Evolutionary conservation across 1,139 yeast species (phyloP).

Genomic region (Suhomyces guaymorum): DNA sequence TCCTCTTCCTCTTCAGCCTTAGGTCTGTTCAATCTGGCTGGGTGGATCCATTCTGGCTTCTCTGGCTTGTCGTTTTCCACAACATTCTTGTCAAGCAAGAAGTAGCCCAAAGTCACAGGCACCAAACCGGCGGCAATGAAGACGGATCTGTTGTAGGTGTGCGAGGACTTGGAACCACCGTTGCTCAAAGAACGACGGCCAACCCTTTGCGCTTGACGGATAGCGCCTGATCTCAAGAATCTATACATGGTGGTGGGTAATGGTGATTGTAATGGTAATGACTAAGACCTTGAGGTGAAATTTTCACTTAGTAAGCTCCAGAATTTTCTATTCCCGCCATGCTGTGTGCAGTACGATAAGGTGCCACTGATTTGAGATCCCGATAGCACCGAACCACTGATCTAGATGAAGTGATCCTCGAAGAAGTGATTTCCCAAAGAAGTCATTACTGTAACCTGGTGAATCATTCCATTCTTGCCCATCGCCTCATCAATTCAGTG

Average conservation of each 20-base stretch:
- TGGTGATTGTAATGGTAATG: neutral
- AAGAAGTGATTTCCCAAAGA: too few species aligned
- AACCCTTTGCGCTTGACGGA: slow-evolving; percentile 16
- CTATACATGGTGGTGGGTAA: slow-evolving; percentile 14
- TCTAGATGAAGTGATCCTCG: too few species aligned
- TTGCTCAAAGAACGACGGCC: slow-evolving; percentile 16
- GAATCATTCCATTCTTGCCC: too few species aligned
- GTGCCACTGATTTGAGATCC: neutral
- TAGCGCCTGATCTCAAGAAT: slow-evolving; percentile 14
- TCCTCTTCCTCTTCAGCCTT: slow-evolving; percentile 13
- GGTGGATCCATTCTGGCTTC: slow-evolving; percentile 10
- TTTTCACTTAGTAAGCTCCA: slow-evolving; percentile 10
- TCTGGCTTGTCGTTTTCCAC: slow-evolving; percentile 8
- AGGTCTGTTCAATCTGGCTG: slow-evolving; percentile 12
- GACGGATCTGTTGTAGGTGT: slow-evolving; percentile 12
- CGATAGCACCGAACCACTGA: too few species aligned
- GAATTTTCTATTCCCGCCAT: slow-evolving; percentile 1
- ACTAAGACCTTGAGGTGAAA: slow-evolving; percentile 1
- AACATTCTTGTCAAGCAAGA: slow-evolving; percentile 13
- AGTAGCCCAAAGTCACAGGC: slow-evolving; percentile 16
- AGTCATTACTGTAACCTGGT: too few species aligned
- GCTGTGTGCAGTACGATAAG: slow-evolving; percentile 8
- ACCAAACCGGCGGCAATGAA: slow-evolving; percentile 17
- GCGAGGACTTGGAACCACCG: slow-evolving; percentile 9
- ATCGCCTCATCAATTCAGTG: too few species aligned